Evolutionary conservation across 805 yeast species (phyloP).

Genomic region (Spathaspora boniae): DNA sequence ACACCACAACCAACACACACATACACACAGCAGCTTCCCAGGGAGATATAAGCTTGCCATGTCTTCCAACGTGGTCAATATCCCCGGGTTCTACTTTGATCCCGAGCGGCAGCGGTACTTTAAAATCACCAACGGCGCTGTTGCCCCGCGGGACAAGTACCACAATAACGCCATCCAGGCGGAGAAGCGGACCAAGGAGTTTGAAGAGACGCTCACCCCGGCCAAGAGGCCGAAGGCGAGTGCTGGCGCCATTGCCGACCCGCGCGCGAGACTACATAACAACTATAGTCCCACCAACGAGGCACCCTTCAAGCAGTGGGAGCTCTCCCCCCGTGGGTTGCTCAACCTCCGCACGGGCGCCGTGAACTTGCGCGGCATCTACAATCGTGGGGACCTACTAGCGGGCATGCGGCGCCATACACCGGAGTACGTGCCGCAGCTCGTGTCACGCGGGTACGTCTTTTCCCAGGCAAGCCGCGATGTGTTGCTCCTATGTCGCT

Average conservation of each 20-base stretch:
- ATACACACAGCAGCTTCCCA: no score
- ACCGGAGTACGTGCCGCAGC: slow-evolving; percentile 6
- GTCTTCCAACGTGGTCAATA: slow-evolving; percentile 16
- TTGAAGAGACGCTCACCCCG: slow-evolving; percentile 1
- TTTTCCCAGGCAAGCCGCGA: slow-evolving; percentile 1
- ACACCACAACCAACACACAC: no score
- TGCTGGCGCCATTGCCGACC: not conserved
- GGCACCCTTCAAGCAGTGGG: no score
- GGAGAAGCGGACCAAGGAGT: slow-evolving; percentile 16
- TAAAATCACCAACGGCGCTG: slow-evolving; percentile 30
- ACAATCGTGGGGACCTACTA: slow-evolving; percentile 5
- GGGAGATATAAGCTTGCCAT: no score
- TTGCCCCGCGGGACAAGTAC: slow-evolving; percentile 12
- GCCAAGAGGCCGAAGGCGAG: not conserved
- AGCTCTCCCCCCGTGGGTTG: slow-evolving; percentile 5
- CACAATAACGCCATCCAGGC: slow-evolving; percentile 27
- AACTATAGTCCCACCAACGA: no score
- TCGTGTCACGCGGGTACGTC: slow-evolving; percentile 7
- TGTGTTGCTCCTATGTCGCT: slow-evolving; percentile 1
- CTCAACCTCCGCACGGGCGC: slow-evolving; percentile 5
- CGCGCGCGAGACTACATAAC: no score
- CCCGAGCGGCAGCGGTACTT: slow-evolving; percentile 25
- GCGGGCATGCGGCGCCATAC: slow-evolving; percentile 1
- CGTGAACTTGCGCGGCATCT: slow-evolving; percentile 1
- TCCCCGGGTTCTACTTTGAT: slow-evolving; percentile 35